Evolutionary conservation across 345 rosid species (phyloP), one percentile per base, ranked within the genome.

Genomic region (Camelina neglecta): DNA sequence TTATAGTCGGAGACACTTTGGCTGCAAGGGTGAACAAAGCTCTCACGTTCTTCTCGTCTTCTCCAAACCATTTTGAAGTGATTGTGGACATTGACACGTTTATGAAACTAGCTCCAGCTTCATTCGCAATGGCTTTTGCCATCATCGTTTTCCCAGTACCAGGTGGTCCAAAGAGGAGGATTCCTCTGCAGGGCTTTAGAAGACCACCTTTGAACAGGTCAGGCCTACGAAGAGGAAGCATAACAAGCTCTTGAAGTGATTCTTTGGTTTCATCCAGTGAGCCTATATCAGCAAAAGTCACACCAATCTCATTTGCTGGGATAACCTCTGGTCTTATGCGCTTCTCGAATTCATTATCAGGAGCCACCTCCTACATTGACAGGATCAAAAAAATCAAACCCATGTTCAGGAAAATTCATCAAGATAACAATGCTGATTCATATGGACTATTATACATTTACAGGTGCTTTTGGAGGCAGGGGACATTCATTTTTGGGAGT

Each of bases 121-220:
- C 99, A 62, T 93, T 91, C 0, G 99, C 99, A 69, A 93, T 91
- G 75, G 99, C 99, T 83, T 93, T 93, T 11, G 99, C 99, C 76
- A 96, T 87, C 99, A 96, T 96, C 69, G 98, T 96, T 82, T 96
- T 96, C 11, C 99, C 99, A 1, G 98, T 96, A 79, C 99, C 99
- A 21, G 99, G 99, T 68, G 99, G 99, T 26, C 99, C 99, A 65
- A 96, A 93, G 55, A 96, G 97, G 78, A 96, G 71, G 70, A 96
- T 96, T 60, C 99, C 99, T 81, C 96, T 86, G 69, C 99, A 96
- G 15, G 99, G 99, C 78, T 96, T 96, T 15, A 96, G 90, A 53
- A 96, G 95, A 7, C 99, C 99, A 9, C 99, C 99, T 54, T 85
- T 91, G 91, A 96, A 96, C 48, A 96, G 89, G 83, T 96, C 98